Evolutionary conservation across 192 early-diverging fungal species (phyloP).

Genomic region (Helicostylum pulchrum): DNA sequence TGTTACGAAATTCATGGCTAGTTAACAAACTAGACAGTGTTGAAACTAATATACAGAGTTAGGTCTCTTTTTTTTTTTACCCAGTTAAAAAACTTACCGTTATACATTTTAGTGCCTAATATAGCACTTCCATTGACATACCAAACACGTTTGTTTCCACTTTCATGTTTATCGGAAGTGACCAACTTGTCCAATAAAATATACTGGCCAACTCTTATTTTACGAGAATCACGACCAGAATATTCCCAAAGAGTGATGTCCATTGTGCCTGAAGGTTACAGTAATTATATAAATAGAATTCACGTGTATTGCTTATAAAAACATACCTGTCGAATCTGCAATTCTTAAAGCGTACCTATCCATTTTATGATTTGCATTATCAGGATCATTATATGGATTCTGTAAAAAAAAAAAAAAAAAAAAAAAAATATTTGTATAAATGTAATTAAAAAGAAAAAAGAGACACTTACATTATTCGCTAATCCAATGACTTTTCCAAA

Average conservation of each 20-base stretch:
- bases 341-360: slow-evolving; percentile 29
- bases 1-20: slow-evolving; percentile 6
- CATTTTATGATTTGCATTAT: slow-evolving; percentile 8
- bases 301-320: slow-evolving; percentile 7
- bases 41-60: slow-evolving; percentile 13
- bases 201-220: slow-evolving; percentile 17
- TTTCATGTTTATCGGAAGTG: slow-evolving; percentile 11
- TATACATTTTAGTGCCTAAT: slow-evolving; percentile 21
- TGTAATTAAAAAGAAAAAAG: too few species aligned
- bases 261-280: slow-evolving; percentile 7
- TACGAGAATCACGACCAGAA: slow-evolving; percentile 15
- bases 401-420: too few species aligned
- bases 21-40: slow-evolving; percentile 9
- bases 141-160: slow-evolving; percentile 11
- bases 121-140: slow-evolving; percentile 28
- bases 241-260: slow-evolving; percentile 32
- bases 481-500: slow-evolving; percentile 18
- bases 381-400: slow-evolving; percentile 14
- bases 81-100: slow-evolving; percentile 22
- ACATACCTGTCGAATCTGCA: slow-evolving; percentile 22
- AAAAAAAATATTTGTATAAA: too few species aligned
- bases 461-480: slow-evolving; percentile 30
- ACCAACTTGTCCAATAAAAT: slow-evolving; percentile 14
- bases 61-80: neutral
- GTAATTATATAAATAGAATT: neutral